Percentiles rank a stretch among this genome's conserved stretches.
Conservation (phyloP, 768 basidiomycete species). For the Amyloporia xantha region DNA sequence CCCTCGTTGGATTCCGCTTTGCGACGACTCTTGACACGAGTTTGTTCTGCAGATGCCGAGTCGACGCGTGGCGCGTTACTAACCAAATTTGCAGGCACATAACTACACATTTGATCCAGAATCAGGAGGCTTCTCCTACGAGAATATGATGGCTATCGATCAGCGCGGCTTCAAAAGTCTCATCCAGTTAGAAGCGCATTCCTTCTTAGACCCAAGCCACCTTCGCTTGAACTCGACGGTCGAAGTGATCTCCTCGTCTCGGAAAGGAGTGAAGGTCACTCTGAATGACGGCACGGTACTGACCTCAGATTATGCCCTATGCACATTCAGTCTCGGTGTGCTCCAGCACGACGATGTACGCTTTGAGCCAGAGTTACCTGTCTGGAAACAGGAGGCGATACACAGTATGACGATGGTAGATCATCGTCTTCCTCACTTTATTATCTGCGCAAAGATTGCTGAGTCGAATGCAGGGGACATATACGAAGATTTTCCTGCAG, state of each 20-base stretch:
- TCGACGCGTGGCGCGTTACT: slow-evolving; percentile 1
- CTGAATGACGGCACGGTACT: slow-evolving; percentile 38
- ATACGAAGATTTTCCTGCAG: slow-evolving; percentile 63
- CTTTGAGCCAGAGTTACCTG: slow-evolving; percentile 49
- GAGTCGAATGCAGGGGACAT: slow-evolving; percentile 34
- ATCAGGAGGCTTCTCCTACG: slow-evolving; percentile 51
- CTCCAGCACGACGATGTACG: slow-evolving; percentile 55
- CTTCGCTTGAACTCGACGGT: slow-evolving; percentile 46
- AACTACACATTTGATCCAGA: slow-evolving; percentile 51
- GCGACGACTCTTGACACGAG: slow-evolving; percentile 15
- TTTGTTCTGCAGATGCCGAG: slow-evolving; percentile 18
- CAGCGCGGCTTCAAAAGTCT: slow-evolving; percentile 56
- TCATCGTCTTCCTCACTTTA: not conserved
- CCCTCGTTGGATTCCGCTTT: slow-evolving; percentile 16
- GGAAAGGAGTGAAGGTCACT: slow-evolving; percentile 40
- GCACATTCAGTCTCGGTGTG: slow-evolving; percentile 67
- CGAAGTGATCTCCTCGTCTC: slow-evolving; percentile 37
- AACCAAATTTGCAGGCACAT: slow-evolving; percentile 37
- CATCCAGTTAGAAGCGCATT: slow-evolving; percentile 48
- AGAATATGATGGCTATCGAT: slow-evolving; percentile 49
- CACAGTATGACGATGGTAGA: slow-evolving; percentile 53
- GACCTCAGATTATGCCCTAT: slow-evolving; percentile 51
- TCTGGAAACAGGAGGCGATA: slow-evolving; percentile 56
- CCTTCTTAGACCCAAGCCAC: slow-evolving; percentile 45
- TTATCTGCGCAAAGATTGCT: not conserved